Base-by-base conservation (phyloP, 2,329 filamentous ascomycete species). In the Fusarium piperis region DNA sequence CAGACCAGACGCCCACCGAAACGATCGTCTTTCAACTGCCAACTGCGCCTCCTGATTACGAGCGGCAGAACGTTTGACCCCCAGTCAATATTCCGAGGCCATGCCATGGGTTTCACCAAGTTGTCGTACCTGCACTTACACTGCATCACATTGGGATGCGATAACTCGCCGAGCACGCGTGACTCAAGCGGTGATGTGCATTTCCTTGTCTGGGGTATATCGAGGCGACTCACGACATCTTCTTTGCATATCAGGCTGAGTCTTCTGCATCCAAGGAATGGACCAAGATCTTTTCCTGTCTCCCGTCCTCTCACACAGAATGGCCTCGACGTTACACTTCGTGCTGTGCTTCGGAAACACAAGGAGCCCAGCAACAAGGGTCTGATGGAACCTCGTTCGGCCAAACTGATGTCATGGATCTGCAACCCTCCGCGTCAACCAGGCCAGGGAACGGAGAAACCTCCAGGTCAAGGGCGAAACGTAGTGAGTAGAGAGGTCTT, bases 321-420 rank as follows among this genome's bases (percentile, higher is more conserved):
- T 67, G 32, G 44, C 46, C 59, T 56, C 55, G 51, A 52, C 52
- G 60, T 68, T 71, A 28, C 65, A 63, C 62, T 64, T 56, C 64
- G 38, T 58, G 57, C 58, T 64, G 28, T 64, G 59, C 39, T 64
- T 41, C 44, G 57, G 69, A 67, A 59, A 72, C 65, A 69, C 67
- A 60, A 60, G 59, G 59, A 68, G 55, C 64, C 66, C 46, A 69
- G 64, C 32, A 62, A 53, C 69, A 68, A 72, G 65, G 65, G 67
- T 69, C 64, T 61, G 52, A 52, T 60, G 65, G 56, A 41, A 61
- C 53, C 33, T 57, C 69, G 52, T 66, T 70, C 68, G 68, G 71
- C 67, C 70, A 61, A 67, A 69, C 70, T 79, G 78, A 79, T 79
- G 78, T 79, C 77, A 79, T 78, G 75, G 77, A 79, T 79, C 78